Evolutionary conservation across 1,284 basidiomycete genomes (phyloP), one percentile per base, ranked within the genome.

Genomic region (Sanghuangporus baumii): DNA sequence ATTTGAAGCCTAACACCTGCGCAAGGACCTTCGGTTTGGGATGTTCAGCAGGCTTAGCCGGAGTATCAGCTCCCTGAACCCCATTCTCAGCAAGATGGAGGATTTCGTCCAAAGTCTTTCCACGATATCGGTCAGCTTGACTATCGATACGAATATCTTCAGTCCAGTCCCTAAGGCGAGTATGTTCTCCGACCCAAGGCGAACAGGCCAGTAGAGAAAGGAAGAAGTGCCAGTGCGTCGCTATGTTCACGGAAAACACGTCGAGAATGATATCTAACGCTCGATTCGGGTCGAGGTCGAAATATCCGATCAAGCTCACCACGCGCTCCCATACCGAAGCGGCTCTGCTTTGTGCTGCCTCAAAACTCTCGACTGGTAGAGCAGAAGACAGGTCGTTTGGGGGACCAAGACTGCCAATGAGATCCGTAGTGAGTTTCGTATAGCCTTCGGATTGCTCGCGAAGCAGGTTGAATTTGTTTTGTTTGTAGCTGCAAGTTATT

Each of bases 371-470:
- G 0, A 76, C 73, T 2, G 90, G 87, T 55, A 79, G 75, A 20
- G 83, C 85, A 67, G 87, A 85, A 34, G 74, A 74, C 40, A 80
- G 70, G 16, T 82, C 85, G 74, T 92, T 87, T 11, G 91, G 76
- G 26, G 88, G 86, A 4, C 91, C 91, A 57, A 95, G 78, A 67
- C 85, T 87, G 61, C 87, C 87, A 9, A 93, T 87, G 47, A 98
- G 78, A 71, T 96, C 93, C 8, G 90, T 86, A 37, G 91, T 86
- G 40, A 99, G 84, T 71, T 96, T 95, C 70, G 93, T 93, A 76
- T 95, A 99, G 5, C 97, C 97, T 78, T 99, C 96, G 0, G 94
- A 96, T 69, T 97, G 94, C 76, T 99, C 97, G 47, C 97, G 90
- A 9, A 98, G 83, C 38, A 99, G 83, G 71, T 99, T 99, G 80